Evolutionary conservation across 2,329 filamentous ascomycete species (phyloP), one percentile per base, ranked within the genome.

Genomic region (Colletotrichum tofieldiae): DNA sequence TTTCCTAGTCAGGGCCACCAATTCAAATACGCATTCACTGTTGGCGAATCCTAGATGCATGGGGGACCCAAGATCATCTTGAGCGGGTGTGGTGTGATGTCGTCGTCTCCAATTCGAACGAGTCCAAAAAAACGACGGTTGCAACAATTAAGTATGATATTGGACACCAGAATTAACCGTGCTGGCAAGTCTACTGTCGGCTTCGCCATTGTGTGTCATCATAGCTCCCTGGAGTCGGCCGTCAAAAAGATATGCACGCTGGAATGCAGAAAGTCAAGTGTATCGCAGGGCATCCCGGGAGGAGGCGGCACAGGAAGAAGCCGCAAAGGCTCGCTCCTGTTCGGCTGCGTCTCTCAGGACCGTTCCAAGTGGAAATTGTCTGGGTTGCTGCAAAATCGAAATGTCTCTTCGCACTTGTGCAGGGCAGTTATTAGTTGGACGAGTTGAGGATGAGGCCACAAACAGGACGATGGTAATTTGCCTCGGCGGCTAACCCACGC

Each of bases 401-500:
- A 43, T 35, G 29, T 26, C 41, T 56, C 35, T 58, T 41, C 4
- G 6, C 55, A 26, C 26, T 39, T 9, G n/a, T 5, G 32, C 45
- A 63, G 39, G 55, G 58, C 14, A 29, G 6, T 26, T 14, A 14
- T 7, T n/a, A 12, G 29, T 23, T 39, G 45, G n/a, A 52, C 35
- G 52, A 56, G 16, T 39, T 43, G 55, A 61, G 23, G 35, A 62
- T 67, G 56, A 67, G 35, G 68, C 68, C 68, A 61, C 68, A 41
- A 23, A 29, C 18, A 49, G 35, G 35, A 35, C 64, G 41, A 51
- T 45, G 16, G 41, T 49, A 56, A 45, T 43, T 51, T 41, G 56
- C 49, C 37, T 71, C 18, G 26, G 39, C 49, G 68, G 47, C 41
- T 16, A 60, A 51, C 11, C 29, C 32, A 37, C 2, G n/a, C 45